These are phyloP conservation scores for Pachyrhizus erosus DNA, from an alignment of 306 rosid genomes.

Conservation along the genomic window DNA sequence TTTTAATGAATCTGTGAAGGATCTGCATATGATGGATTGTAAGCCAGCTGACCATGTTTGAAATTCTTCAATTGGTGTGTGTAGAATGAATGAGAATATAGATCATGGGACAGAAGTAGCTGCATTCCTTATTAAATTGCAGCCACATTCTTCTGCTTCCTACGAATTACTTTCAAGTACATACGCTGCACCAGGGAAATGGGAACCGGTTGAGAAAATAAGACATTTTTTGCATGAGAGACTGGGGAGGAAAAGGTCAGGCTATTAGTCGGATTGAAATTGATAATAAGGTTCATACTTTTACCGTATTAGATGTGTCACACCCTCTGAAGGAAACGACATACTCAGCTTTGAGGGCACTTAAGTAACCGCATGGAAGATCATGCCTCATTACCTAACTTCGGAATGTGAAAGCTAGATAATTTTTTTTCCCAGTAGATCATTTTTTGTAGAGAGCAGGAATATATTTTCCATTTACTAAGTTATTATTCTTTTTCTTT, in stretches of 20 bases:
- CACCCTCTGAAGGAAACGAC: conserved; percentile 66
- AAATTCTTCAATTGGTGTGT: conserved; percentile 66
- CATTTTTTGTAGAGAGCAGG: conserved; percentile 45
- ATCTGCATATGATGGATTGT: conserved; percentile 58
- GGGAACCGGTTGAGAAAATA: conserved; percentile 68
- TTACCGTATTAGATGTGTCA: conserved; percentile 60
- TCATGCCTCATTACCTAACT: conserved; percentile 43
- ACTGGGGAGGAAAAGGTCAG: conserved; percentile 52
- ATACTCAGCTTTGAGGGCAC: conserved; percentile 61
- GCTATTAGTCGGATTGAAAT: conserved; percentile 68
- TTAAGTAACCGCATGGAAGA: conserved; percentile 60
- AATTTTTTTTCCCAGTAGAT: conserved; percentile 22
- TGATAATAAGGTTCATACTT: conserved; percentile 61
- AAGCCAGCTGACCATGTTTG: conserved; percentile 60
- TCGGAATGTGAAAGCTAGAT: conserved; percentile 43
- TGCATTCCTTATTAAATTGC: conserved; percentile 61
- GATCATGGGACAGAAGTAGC: conserved; percentile 67
- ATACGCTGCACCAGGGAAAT: conserved; percentile 65
- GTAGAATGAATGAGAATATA: conserved; percentile 61
- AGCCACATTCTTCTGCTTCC: conserved; percentile 64
- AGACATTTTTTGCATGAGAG: conserved; percentile 66
- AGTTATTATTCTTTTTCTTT: conserved; percentile 29
- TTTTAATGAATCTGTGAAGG: conserved; percentile 56
- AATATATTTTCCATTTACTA: conserved; percentile 35
- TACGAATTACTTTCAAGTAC: conserved; percentile 65